A percentile compares a stretch with the other conserved stretches of the same genome.
These are phyloP conservation scores for Macrophomina pseudophaseolina DNA, from an alignment of 2,329 filamentous ascomycete genomes.

Conservation along the genomic window DNA sequence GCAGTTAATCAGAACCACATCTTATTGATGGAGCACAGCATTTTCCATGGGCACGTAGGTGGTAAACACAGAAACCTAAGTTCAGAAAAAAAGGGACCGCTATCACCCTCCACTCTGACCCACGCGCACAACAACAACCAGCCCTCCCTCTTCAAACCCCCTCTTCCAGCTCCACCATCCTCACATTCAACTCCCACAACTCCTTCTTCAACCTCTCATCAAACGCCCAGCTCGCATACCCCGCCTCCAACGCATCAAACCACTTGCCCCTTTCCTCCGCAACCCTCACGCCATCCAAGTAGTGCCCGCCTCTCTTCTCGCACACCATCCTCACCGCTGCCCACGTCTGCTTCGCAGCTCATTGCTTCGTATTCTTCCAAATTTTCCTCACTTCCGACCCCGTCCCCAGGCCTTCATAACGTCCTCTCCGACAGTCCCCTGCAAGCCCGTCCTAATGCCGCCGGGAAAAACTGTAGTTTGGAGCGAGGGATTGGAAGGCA, in stretches of 20 bases:
- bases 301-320: slow-evolving; percentile 34
- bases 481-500: too few species aligned
- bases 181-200: slow-evolving; percentile 26
- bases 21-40: too few species aligned
- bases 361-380: neutral
- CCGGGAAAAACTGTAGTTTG: slow-evolving; percentile 33
- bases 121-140: too few species aligned
- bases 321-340: slow-evolving; percentile 28
- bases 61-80: too few species aligned
- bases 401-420: slow-evolving; percentile 54
- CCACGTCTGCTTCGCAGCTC: slow-evolving; percentile 54
- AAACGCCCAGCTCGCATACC: slow-evolving; percentile 9
- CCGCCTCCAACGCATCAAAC: slow-evolving; percentile 20
- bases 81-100: too few species aligned
- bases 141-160: neutral
- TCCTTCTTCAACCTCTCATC: slow-evolving; percentile 21
- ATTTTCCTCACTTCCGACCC: slow-evolving; percentile 48
- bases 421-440: slow-evolving; percentile 50
- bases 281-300: slow-evolving; percentile 42
- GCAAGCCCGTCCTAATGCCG: slow-evolving; percentile 47
- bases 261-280: neutral
- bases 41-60: too few species aligned
- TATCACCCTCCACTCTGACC: too few species aligned
- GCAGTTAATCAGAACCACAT: too few species aligned
- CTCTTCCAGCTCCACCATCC: slow-evolving; percentile 29